These are phyloP conservation scores for Zalaria sp. DNA, from an alignment of 2,329 filamentous ascomycete species.

Conservation along the genomic window DNA sequence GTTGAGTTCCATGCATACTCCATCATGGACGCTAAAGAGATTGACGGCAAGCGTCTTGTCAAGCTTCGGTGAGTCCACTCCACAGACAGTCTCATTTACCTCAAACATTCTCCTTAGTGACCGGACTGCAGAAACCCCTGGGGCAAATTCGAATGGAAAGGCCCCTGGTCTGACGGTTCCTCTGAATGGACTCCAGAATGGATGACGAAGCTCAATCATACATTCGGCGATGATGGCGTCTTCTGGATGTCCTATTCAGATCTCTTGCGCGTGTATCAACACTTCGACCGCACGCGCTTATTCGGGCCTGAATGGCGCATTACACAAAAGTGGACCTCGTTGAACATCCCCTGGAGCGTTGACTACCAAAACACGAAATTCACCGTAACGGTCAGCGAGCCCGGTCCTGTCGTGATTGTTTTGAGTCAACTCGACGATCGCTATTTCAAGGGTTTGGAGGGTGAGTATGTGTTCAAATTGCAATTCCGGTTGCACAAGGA, in stretches of 20 bases:
- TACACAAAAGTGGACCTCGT: constrained; percentile 46
- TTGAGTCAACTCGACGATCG: constrained; percentile 46
- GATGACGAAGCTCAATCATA: constrained; percentile 34
- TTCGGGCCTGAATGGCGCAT: constrained; percentile 48
- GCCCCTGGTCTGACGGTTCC: constrained; percentile 69
- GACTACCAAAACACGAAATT: constrained; percentile 49
- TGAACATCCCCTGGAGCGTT: constrained; percentile 13
- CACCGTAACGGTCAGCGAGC: constrained; percentile 36
- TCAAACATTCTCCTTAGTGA: too few relatives aligned
- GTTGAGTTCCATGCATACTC: constrained; percentile 40
- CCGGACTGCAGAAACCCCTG: constrained; percentile 53
- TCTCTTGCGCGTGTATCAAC: constrained; percentile 42
- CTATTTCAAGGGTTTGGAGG: constrained; percentile 44
- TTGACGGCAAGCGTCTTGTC: constrained; percentile 48
- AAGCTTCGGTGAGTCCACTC: constrained; percentile 26
- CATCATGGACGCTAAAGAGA: constrained; percentile 45
- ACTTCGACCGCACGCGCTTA: constrained; percentile 46
- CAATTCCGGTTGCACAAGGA: constrained; percentile 40
- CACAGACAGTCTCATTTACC: too few relatives aligned
- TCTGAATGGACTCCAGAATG: constrained; percentile 75
- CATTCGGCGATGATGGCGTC: constrained; percentile 23
- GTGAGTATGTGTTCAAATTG: constrained; percentile 42
- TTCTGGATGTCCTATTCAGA: constrained; percentile 50
- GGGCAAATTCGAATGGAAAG: constrained; percentile 70
- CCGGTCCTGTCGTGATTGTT: constrained; percentile 42